phyloP scores from a whole-genome alignment of 495 filamentous ascomycete species.

The Tirmania nivea region DNA sequence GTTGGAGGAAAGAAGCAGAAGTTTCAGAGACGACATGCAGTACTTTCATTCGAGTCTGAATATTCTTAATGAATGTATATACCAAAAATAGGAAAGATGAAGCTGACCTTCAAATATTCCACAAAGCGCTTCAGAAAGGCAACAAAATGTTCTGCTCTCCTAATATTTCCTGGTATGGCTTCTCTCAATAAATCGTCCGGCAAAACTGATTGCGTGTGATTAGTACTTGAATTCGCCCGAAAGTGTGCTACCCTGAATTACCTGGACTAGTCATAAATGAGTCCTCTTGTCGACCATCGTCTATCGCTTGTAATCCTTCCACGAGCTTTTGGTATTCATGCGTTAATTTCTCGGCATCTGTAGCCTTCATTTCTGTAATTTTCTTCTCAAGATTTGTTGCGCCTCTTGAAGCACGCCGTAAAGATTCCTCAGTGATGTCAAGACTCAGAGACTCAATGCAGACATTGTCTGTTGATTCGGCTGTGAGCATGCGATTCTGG shows the following conservation, averaged over 20 bases:
- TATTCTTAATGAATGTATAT: background rate
- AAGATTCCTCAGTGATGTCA: conserved; percentile 82
- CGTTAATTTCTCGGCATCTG: conserved; percentile 78
- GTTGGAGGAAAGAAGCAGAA: conserved; percentile 75
- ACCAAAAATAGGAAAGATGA: background rate
- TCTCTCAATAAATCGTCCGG: conserved; percentile 73
- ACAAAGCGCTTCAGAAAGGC: conserved; percentile 90
- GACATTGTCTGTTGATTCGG: conserved; percentile 49
- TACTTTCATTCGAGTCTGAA: conserved; percentile 84
- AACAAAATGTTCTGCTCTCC: conserved; percentile 89
- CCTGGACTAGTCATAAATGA: conserved; percentile 89
- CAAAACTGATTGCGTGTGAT: conserved; percentile 29
- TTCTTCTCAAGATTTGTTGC: conserved; percentile 75
- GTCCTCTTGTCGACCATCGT: conserved; percentile 76
- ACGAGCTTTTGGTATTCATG: conserved; percentile 92
- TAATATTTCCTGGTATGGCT: conserved; percentile 89
- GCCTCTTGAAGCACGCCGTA: conserved; percentile 70
- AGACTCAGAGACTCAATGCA: conserved; percentile 96
- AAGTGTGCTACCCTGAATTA: conserved; percentile 10
- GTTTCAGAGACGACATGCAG: conserved; percentile 93
- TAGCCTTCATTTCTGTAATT: conserved; percentile 78
- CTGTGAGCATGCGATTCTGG: background rate
- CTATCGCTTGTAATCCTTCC: conserved; percentile 68
- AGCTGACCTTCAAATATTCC: conserved; percentile 64
- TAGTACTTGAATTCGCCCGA: background rate